Conservation (phyloP, 331 rosid genomes). For the Cydonia oblonga region DNA sequence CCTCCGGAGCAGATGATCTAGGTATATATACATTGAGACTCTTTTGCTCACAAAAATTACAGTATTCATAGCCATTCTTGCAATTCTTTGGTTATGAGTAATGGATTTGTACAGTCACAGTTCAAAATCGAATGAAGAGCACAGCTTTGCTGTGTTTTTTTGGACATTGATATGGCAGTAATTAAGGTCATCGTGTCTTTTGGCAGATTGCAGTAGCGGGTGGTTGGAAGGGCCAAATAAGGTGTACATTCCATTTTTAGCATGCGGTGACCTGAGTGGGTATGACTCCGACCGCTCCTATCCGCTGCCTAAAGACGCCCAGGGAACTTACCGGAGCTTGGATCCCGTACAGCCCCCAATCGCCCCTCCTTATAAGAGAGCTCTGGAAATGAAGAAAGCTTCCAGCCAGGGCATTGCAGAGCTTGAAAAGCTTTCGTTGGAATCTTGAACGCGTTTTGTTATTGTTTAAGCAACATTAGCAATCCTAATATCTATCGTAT, state of each 20-base stretch:
- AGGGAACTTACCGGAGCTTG: slow-evolving; percentile 61
- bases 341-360: slow-evolving; percentile 80
- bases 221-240: slow-evolving; percentile 84
- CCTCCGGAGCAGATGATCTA: slow-evolving; percentile 77
- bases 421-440: slow-evolving; percentile 51
- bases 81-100: background rate
- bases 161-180: background rate
- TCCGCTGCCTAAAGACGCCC: slow-evolving; percentile 52
- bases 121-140: background rate
- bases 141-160: background rate
- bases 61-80: background rate
- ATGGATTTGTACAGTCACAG: background rate
- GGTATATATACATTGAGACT: slow-evolving; percentile 30
- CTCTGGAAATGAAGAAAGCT: slow-evolving; percentile 74
- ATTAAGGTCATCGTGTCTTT: background rate
- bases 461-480: slow-evolving; percentile 1
- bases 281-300: slow-evolving; percentile 58
- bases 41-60: background rate
- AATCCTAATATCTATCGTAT: background rate
- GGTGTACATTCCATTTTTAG: slow-evolving; percentile 74
- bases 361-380: slow-evolving; percentile 64
- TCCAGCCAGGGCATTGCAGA: slow-evolving; percentile 59
- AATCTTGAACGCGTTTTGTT: slow-evolving; percentile 33
- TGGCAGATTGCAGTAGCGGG: slow-evolving; percentile 76
- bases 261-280: slow-evolving; percentile 58